Conservation (phyloP, 2,329 filamentous ascomycete genomes). For the Ophiosphaerella korrae region DNA sequence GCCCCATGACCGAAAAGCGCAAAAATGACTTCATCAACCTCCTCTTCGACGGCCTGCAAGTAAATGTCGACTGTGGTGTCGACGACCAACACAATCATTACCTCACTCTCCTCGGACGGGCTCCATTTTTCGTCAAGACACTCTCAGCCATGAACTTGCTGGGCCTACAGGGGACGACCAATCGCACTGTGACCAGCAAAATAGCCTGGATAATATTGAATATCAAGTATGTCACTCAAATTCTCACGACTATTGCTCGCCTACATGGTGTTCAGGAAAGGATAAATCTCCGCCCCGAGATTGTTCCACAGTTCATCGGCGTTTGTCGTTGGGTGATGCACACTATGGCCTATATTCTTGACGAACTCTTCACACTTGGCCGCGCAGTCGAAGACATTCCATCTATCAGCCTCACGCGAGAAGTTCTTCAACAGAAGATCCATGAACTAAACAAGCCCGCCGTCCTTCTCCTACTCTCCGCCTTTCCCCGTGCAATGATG, state of each 20-base stretch:
- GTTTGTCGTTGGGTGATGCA: slow-evolving; percentile 81
- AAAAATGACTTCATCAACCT: slow-evolving; percentile 64
- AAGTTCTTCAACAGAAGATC: slow-evolving; percentile 33
- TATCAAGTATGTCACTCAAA: slow-evolving; percentile 69
- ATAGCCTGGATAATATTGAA: slow-evolving; percentile 77
- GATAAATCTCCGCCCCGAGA: slow-evolving; percentile 37
- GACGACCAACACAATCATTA: slow-evolving; percentile 65
- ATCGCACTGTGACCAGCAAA: slow-evolving; percentile 70
- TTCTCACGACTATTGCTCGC: slow-evolving; percentile 62
- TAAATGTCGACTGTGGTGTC: slow-evolving; percentile 78
- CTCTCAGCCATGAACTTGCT: slow-evolving; percentile 80
- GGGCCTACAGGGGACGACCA: slow-evolving; percentile 54
- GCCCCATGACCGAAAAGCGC: slow-evolving; percentile 31
- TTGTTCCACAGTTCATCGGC: slow-evolving; percentile 58
- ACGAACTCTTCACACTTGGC: slow-evolving; percentile 52
- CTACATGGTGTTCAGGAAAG: slow-evolving; percentile 58
- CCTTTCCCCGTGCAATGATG: slow-evolving; percentile 46
- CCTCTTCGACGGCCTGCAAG: slow-evolving; percentile 56
- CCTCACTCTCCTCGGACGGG: slow-evolving; percentile 51
- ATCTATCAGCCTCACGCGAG: slow-evolving; percentile 45
- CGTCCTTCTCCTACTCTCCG: slow-evolving; percentile 38
- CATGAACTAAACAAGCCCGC: slow-evolving; percentile 42
- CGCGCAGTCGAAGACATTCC: slow-evolving; percentile 23
- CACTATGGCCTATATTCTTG: slow-evolving; percentile 61
- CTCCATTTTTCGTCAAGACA: slow-evolving; percentile 74